Percentiles rank a stretch among this genome's conserved stretches.
These are phyloP conservation scores for Suillus sp. DNA, from an alignment of 768 basidiomycete genomes.

Conservation along the genomic window DNA sequence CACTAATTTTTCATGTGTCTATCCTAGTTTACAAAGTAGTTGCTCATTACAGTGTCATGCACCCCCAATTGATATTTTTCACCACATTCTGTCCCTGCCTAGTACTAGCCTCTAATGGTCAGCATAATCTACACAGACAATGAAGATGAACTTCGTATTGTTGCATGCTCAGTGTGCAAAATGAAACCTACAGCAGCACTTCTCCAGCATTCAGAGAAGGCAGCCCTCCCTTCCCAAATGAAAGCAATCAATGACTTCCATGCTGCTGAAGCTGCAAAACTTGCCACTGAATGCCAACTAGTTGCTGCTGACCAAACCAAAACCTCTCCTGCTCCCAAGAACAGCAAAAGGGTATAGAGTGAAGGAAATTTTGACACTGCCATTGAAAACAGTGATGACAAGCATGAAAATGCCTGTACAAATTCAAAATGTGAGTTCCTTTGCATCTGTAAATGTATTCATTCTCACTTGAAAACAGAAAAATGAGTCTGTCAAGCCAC, in stretches of 20 bases:
- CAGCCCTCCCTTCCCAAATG: too few relatives aligned
- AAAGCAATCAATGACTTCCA: too few relatives aligned
- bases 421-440: background rate
- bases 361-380: background rate
- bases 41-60: background rate
- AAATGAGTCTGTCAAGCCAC: constrained; percentile 6
- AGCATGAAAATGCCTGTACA: too few relatives aligned
- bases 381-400: background rate
- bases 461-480: constrained; percentile 16
- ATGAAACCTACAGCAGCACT: too few relatives aligned
- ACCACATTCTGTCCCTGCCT: background rate
- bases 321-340: too few relatives aligned
- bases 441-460: constrained; percentile 22
- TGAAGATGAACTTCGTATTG: too few relatives aligned
- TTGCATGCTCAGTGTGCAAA: too few relatives aligned
- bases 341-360: background rate
- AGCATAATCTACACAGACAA: too few relatives aligned
- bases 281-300: too few relatives aligned
- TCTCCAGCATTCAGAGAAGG: too few relatives aligned
- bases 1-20: background rate
- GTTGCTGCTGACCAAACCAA: too few relatives aligned
- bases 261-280: too few relatives aligned
- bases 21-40: background rate
- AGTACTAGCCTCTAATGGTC: background rate
- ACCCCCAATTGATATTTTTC: background rate